phyloP scores from a whole-genome alignment of 164 flowering plant genomes.

The Liquidambar formosana region DNA sequence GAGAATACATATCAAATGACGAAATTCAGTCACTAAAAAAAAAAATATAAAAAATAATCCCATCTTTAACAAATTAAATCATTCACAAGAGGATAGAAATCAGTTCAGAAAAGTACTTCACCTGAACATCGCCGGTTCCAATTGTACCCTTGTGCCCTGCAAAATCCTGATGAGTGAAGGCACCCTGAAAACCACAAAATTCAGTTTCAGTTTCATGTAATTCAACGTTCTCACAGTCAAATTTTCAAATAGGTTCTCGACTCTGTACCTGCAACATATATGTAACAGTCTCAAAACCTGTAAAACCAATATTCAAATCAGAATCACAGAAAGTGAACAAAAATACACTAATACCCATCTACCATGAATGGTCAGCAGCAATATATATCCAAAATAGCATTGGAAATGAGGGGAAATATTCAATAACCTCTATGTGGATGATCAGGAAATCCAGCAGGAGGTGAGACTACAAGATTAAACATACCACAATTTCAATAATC shows the following conservation, averaged over 20 bases:
- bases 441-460: slow-evolving; percentile 94
- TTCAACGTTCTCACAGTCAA: neutral
- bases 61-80: too few relatives aligned
- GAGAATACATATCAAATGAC: neutral
- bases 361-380: neutral
- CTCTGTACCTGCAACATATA: slow-evolving; percentile 69
- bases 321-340: neutral
- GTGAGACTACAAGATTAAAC: slow-evolving; percentile 54
- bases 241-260: neutral
- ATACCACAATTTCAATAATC: neutral
- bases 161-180: slow-evolving; percentile 86
- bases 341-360: neutral
- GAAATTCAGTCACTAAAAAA: neutral
- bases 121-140: slow-evolving; percentile 83
- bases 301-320: slow-evolving; percentile 1
- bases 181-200: slow-evolving; percentile 47
- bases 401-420: neutral
- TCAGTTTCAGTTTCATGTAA: neutral
- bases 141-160: slow-evolving; percentile 85
- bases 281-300: slow-evolving; percentile 91
- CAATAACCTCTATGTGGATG: slow-evolving; percentile 90
- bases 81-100: too few relatives aligned
- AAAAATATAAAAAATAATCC: too few relatives aligned
- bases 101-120: slow-evolving; percentile 11
- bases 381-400: neutral